Base-by-base conservation (phyloP, 2,329 filamentous ascomycete species). In the Tympanopsis confertula region DNA sequence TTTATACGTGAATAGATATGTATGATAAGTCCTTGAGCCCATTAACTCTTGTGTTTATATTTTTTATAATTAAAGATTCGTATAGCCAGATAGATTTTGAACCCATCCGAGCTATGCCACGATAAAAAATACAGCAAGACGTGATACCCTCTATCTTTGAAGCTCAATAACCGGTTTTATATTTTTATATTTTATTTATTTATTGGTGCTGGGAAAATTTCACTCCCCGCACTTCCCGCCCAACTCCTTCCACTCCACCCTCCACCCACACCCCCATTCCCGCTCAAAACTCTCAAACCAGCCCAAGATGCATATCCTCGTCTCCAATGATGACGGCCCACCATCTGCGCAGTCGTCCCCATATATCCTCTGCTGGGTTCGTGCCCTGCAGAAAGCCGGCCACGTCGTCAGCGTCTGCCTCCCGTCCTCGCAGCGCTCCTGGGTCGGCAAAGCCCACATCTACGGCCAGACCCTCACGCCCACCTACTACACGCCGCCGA, bases 381-480 rank as follows among this genome's bases (percentile, higher is more conserved):
- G 74, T 42, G 71, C 73, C 38, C 77, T 91, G 37, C 77, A 86
- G 55, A 60, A 68, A 40, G 77, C 81, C 20, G 87, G 87, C 5
- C 89, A 95, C 60, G 70, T 66, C n/a, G 86, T 96, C 42, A 94
- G 86, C 5, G 88, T 98, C 36, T 82, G 91, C 45, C 74, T 98
- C 13, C 91, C 91, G 2, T 77, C 95, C 57, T 81, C 80, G 5
- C 91, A 98, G 62, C 79, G 89, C 44, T 94, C 87, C 40, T 98
- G 91, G 91, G 96, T 98, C 51, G 88, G 88, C 50, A 98, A 98
- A 67, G 91, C 91, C 3, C 91, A 96, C 60, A 84, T 96, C 52
- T 87, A 96, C 50, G 88, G 88, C 40, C 82, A 89, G 56, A 83
- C 84, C 7, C 74, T 94, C 43, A 86, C 81, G 55, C 87, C 87